These are phyloP conservation scores for Dentipellis fragilis DNA, from an alignment of 768 basidiomycete species.

Conservation along the genomic window DNA sequence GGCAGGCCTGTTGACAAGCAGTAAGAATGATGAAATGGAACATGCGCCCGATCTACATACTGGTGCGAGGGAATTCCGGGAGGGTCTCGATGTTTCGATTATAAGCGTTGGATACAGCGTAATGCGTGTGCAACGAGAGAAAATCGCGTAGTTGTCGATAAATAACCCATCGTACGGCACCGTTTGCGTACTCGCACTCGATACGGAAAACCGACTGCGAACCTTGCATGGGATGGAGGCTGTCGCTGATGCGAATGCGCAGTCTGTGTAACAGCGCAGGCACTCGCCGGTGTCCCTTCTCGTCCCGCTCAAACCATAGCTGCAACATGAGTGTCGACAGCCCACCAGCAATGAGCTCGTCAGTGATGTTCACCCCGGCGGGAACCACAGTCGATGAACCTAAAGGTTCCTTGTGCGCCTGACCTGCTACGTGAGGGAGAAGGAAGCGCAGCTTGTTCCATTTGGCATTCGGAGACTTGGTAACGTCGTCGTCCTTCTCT, in stretches of 20 bases:
- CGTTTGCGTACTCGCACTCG: slow-evolving; percentile 95
- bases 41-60: slow-evolving; percentile 22
- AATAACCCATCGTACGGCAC: slow-evolving; percentile 88
- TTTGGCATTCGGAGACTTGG: slow-evolving; percentile 24
- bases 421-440: slow-evolving; percentile 42
- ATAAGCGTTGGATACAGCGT: slow-evolving; percentile 75
- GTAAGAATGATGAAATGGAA: neutral
- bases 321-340: slow-evolving; percentile 70
- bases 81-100: slow-evolving; percentile 63
- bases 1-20: slow-evolving; percentile 50
- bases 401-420: slow-evolving; percentile 17
- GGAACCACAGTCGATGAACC: slow-evolving; percentile 42
- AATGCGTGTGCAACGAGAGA: slow-evolving; percentile 81
- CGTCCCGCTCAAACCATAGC: slow-evolving; percentile 82
- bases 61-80: slow-evolving; percentile 87
- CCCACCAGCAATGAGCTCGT: slow-evolving; percentile 74
- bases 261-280: slow-evolving; percentile 71
- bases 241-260: slow-evolving; percentile 79
- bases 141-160: slow-evolving; percentile 92
- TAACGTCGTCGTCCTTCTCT: slow-evolving; percentile 5
- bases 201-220: slow-evolving; percentile 80
- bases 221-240: slow-evolving; percentile 68
- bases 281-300: slow-evolving; percentile 73
- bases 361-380: slow-evolving; percentile 60
- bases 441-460: slow-evolving; percentile 63